phyloP scores from a whole-genome alignment of 1,139 yeast species.

The Zygosaccharomyces sapae region DNA sequence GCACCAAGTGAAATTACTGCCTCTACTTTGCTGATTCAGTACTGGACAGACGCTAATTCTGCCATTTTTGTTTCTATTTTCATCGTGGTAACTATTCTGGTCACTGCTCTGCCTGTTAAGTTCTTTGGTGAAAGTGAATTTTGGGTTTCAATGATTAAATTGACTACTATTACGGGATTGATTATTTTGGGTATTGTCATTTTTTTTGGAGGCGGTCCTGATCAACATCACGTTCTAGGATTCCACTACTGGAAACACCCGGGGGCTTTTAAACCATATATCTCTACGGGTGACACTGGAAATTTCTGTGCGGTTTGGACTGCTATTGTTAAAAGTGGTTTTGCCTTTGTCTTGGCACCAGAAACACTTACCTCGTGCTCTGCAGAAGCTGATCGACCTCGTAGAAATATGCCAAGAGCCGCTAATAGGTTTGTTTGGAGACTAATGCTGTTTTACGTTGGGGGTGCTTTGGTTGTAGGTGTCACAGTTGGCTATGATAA shows the following conservation, averaged over 20 bases:
- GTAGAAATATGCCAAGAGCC: neutral
- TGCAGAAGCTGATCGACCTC: neutral
- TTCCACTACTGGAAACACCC: slow-evolving; percentile 56
- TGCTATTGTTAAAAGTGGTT: neutral
- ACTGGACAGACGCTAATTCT: slow-evolving; percentile 56
- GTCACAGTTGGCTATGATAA: neutral
- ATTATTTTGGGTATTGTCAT: slow-evolving; percentile 65
- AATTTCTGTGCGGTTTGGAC: slow-evolving; percentile 49
- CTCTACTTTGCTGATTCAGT: slow-evolving; percentile 60
- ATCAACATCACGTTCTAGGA: slow-evolving; percentile 57
- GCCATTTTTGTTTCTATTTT: slow-evolving; percentile 68
- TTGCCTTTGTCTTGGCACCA: neutral
- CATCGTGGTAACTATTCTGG: slow-evolving; percentile 50
- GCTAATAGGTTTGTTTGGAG: neutral
- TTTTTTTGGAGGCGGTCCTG: slow-evolving; percentile 66
- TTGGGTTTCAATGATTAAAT: slow-evolving; percentile 54
- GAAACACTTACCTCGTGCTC: neutral
- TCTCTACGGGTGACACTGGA: slow-evolving; percentile 47
- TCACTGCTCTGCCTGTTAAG: slow-evolving; percentile 55
- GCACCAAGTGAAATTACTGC: slow-evolving; percentile 71
- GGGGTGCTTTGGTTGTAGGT: neutral
- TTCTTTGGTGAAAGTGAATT: slow-evolving; percentile 75
- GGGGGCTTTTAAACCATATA: slow-evolving; percentile 51
- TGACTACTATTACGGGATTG: slow-evolving; percentile 61
- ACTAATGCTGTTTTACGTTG: neutral